A percentile compares a stretch with the other conserved stretches of the same genome.
phyloP scores from a whole-genome alignment of 805 yeast genomes.

The Teunomyces funiuensis region DNA sequence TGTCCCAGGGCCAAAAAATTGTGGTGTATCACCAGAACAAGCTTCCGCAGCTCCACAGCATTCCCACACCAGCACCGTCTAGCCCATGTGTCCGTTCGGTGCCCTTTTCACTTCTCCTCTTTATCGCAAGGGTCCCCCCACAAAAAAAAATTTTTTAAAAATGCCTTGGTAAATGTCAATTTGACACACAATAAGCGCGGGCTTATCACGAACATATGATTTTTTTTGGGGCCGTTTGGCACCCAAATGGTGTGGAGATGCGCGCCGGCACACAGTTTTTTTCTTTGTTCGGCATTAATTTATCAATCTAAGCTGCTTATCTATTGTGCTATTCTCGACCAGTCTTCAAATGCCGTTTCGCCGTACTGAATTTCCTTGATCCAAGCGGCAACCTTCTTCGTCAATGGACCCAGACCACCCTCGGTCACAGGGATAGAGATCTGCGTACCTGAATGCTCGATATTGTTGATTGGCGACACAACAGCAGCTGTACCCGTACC shows the following conservation, averaged over 20 bases:
- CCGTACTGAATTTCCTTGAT: slow-evolving; percentile 90
- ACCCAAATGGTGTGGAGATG: background rate
- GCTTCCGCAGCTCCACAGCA: too few species aligned
- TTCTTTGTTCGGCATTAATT: too few species aligned
- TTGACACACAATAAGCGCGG: background rate
- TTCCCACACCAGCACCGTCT: too few species aligned
- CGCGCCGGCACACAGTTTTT: background rate
- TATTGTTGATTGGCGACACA: slow-evolving; percentile 87
- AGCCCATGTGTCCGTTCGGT: too few species aligned
- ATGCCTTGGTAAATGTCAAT: background rate
- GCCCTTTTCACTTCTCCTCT: too few species aligned
- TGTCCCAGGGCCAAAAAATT: too few species aligned
- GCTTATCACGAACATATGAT: background rate
- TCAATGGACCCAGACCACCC: slow-evolving; percentile 80
- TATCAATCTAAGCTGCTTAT: too few species aligned
- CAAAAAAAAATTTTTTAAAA: too few species aligned
- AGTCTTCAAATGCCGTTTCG: slow-evolving; percentile 57
- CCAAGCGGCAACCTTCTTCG: slow-evolving; percentile 79
- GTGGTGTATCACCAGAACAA: too few species aligned
- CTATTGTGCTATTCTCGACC: slow-evolving; percentile 41
- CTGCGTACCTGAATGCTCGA: slow-evolving; percentile 72
- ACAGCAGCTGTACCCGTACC: slow-evolving; percentile 98
- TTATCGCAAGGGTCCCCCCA: too few species aligned
- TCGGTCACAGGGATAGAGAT: slow-evolving; percentile 76
- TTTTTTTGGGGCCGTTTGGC: too few species aligned